phyloP scores from a whole-genome alignment of 1,139 yeast species.

The Geotrichum australiense region DNA sequence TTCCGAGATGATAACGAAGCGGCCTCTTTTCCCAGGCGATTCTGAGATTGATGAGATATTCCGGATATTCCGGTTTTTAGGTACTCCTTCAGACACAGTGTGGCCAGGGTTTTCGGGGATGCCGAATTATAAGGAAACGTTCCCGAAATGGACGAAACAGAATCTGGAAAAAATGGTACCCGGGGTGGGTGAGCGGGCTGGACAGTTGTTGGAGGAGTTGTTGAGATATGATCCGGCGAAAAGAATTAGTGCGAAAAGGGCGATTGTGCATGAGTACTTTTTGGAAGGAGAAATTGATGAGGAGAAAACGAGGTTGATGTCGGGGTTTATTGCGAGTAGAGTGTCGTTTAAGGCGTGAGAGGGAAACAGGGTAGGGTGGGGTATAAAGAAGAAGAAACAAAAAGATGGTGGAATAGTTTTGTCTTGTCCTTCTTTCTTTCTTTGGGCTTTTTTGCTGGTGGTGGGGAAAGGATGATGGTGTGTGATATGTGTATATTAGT shows the following conservation, averaged over 20 bases:
- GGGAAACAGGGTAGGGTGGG: too few species aligned
- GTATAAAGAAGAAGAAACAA: too few species aligned
- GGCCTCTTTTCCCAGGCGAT: constrained; percentile 95
- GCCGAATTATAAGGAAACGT: constrained; percentile 91
- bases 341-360: too few species aligned
- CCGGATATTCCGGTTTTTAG: constrained; percentile 83
- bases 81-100: constrained; percentile 86
- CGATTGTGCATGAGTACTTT: constrained; percentile 3
- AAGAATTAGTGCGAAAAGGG: constrained; percentile 7
- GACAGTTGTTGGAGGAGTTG: neutral
- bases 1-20: constrained; percentile 96
- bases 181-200: neutral
- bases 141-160: constrained; percentile 74
- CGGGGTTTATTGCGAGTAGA: too few species aligned
- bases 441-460: too few species aligned
- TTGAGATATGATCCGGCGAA: neutral
- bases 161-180: neutral
- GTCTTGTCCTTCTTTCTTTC: too few species aligned
- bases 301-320: neutral
- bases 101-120: constrained; percentile 96
- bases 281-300: neutral
- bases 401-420: too few species aligned
- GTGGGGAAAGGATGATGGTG: too few species aligned
- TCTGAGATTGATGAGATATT: constrained; percentile 97
- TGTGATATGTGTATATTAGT: too few species aligned